A percentile compares a stretch with the other conserved stretches of the same genome.
Conservation (phyloP, 1,284 basidiomycete genomes). For the Ustilago esculenta region DNA sequence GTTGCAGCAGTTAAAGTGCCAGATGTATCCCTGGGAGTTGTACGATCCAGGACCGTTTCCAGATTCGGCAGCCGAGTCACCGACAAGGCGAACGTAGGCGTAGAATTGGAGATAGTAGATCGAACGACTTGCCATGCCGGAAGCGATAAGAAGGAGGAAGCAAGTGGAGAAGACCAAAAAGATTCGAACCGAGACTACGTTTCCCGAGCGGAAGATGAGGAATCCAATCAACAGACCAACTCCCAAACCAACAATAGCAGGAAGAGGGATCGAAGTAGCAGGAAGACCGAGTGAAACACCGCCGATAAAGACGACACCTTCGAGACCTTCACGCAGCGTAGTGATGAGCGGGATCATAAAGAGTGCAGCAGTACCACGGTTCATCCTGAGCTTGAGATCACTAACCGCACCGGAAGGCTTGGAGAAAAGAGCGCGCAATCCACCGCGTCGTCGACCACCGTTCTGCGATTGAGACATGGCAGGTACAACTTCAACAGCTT, state of each 20-base stretch:
- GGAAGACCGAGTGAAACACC: slow-evolving; percentile 64
- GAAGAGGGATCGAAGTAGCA: slow-evolving; percentile 61
- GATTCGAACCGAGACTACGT: slow-evolving; percentile 47
- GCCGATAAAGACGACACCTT: slow-evolving; percentile 64
- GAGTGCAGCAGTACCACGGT: slow-evolving; percentile 48
- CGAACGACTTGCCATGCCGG: slow-evolving; percentile 58
- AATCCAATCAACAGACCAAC: slow-evolving; percentile 54
- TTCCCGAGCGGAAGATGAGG: slow-evolving; percentile 58
- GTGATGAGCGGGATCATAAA: slow-evolving; percentile 64
- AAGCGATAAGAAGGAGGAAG: slow-evolving; percentile 60
- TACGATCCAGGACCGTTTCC: slow-evolving; percentile 60
- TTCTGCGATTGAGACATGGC: background rate
- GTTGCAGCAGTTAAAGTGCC: slow-evolving; percentile 79
- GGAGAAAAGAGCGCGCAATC: slow-evolving; percentile 20
- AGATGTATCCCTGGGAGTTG: slow-evolving; percentile 56
- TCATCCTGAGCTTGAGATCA: slow-evolving; percentile 43
- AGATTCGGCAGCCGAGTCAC: slow-evolving; percentile 57
- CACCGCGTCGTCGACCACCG: background rate
- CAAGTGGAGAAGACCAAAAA: slow-evolving; percentile 61
- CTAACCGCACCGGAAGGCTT: slow-evolving; percentile 18
- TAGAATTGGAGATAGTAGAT: slow-evolving; percentile 64
- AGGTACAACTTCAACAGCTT: slow-evolving; percentile 36
- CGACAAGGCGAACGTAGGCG: slow-evolving; percentile 56
- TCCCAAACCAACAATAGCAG: slow-evolving; percentile 59
- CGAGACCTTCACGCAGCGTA: slow-evolving; percentile 63